Evolutionary conservation across 2,329 filamentous ascomycete species (phyloP).

Genomic region (Pseudofabraea citricarpa): DNA sequence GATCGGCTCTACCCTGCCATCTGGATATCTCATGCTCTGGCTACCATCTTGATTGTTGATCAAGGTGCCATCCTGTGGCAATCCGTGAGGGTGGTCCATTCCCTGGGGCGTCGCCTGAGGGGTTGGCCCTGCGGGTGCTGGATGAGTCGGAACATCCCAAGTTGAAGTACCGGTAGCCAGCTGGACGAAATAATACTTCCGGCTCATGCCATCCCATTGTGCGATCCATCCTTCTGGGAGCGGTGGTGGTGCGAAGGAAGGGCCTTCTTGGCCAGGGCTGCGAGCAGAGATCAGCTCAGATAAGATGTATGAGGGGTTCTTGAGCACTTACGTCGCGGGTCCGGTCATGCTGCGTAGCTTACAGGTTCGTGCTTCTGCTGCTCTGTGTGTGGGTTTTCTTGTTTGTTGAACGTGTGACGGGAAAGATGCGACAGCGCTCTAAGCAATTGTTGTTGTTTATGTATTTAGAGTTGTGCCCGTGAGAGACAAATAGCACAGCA

Average conservation of each 20-base stretch:
- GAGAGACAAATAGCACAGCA: background rate
- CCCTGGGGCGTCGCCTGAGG: conserved; percentile 43
- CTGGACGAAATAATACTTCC: conserved; percentile 69
- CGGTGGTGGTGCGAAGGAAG: conserved; percentile 42
- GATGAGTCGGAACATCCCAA: conserved; percentile 67
- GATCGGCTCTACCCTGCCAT: conserved; percentile 54
- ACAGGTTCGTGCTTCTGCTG: too few species aligned
- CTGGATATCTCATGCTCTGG: conserved; percentile 55
- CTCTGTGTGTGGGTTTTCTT: too few species aligned
- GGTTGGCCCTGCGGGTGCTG: conserved; percentile 57
- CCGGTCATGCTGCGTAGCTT: conserved; percentile 22
- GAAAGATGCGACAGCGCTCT: too few species aligned
- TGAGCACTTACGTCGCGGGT: conserved; percentile 21
- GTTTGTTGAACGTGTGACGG: too few species aligned
- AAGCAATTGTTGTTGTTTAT: background rate
- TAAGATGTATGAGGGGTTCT: background rate
- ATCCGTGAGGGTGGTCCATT: conserved; percentile 58
- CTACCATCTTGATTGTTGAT: conserved; percentile 59
- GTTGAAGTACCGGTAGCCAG: conserved; percentile 67
- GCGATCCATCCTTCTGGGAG: conserved; percentile 65
- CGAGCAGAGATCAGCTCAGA: background rate
- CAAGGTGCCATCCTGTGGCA: conserved; percentile 37
- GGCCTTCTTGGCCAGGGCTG: conserved; percentile 29
- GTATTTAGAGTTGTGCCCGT: background rate
- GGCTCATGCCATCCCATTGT: conserved; percentile 61